A percentile compares a stretch with the other conserved stretches of the same genome.
These are phyloP conservation scores for Arabidopsis thaliana DNA, from an alignment of 345 rosid species.

Conservation along the genomic window TAIR10.1 NC_003074.8:19893501-19894000, in stretches of 20 bases:
- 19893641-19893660: not conserved
- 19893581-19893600: slow-evolving; percentile 62
- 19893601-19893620: slow-evolving; percentile 8
- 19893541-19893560: slow-evolving; percentile 77
- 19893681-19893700: slow-evolving; percentile 95
- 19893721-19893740: slow-evolving; percentile 85
- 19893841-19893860: slow-evolving; percentile 12
- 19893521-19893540: slow-evolving; percentile 66
- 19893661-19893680: slow-evolving; percentile 27
- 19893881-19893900: slow-evolving; percentile 80
- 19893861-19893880: slow-evolving; percentile 44
- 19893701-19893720: slow-evolving; percentile 76
- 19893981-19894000: slow-evolving; percentile 63
- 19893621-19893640: slow-evolving; percentile 20
- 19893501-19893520: slow-evolving; percentile 10
- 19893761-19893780: slow-evolving; percentile 6
- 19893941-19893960: slow-evolving; percentile 71
- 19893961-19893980: slow-evolving; percentile 50
- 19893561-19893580: slow-evolving; percentile 89
- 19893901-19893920: slow-evolving; percentile 58
- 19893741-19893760: slow-evolving; percentile 65
- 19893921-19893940: slow-evolving; percentile 51
- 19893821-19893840: slow-evolving; percentile 4
- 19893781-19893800: not conserved
- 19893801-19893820: slow-evolving; percentile 11